Evolutionary conservation across 2,329 filamentous ascomycete genomes (phyloP).

Genomic region (Drechslera avenae): DNA sequence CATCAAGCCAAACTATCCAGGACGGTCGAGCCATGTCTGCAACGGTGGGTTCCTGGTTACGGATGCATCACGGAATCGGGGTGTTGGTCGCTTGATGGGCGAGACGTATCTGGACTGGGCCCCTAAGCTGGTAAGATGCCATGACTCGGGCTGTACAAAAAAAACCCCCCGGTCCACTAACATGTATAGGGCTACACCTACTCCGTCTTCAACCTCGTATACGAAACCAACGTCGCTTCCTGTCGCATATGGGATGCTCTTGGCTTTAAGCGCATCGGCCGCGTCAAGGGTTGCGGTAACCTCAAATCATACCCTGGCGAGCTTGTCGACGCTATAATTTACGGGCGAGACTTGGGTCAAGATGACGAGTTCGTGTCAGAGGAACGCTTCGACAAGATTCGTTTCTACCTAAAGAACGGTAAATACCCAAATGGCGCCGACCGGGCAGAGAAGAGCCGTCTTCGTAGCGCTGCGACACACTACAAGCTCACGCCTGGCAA

Average conservation of each 20-base stretch:
- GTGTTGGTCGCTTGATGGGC: constrained; percentile 59
- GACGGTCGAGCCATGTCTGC: constrained; percentile 87
- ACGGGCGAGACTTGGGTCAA: constrained; percentile 64
- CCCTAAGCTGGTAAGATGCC: constrained; percentile 51
- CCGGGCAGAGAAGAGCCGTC: constrained; percentile 90
- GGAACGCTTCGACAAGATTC: constrained; percentile 98
- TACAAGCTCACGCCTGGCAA: constrained; percentile 74
- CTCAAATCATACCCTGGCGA: constrained; percentile 54
- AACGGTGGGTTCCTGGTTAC: constrained; percentile 62
- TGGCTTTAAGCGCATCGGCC: constrained; percentile 89
- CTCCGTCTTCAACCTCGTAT: constrained; percentile 92
- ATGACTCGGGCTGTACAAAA: background rate
- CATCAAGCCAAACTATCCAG: constrained; percentile 92
- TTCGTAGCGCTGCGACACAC: constrained; percentile 91
- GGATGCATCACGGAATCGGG: constrained; percentile 54
- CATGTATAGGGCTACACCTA: constrained; percentile 75
- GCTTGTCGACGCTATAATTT: constrained; percentile 58
- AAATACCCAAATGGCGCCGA: constrained; percentile 94
- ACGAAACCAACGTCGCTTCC: constrained; percentile 89
- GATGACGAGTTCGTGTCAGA: constrained; percentile 88
- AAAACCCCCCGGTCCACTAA: no score
- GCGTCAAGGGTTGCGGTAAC: constrained; percentile 64
- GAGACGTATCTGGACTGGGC: constrained; percentile 60
- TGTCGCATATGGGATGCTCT: constrained; percentile 91
- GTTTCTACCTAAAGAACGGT: constrained; percentile 92